Evolutionary conservation across 345 rosid species (phyloP).

Genomic region (Psidium friedrichsthalianum): DNA sequence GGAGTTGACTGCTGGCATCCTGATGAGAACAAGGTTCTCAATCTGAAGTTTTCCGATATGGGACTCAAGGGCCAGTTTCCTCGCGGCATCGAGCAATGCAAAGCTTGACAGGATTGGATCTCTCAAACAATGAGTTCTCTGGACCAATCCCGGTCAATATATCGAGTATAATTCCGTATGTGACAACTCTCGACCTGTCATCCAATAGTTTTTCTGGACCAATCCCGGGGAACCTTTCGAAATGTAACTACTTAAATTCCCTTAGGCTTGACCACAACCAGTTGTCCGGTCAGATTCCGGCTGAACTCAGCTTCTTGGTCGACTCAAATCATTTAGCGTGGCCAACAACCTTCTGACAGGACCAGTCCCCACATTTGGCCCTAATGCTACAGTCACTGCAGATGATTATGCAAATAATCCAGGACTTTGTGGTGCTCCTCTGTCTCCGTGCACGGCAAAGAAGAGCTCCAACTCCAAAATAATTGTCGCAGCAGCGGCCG

Average conservation of each 20-base stretch:
- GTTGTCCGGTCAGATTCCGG: slow-evolving; percentile 54
- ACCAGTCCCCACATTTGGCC: slow-evolving; percentile 26
- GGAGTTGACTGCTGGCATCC: slow-evolving; percentile 95
- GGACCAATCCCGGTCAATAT: slow-evolving; percentile 52
- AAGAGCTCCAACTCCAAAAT: slow-evolving; percentile 18
- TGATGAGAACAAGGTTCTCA: slow-evolving; percentile 72
- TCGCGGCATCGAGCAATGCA: slow-evolving; percentile 26
- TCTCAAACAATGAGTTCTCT: slow-evolving; percentile 53
- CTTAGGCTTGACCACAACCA: slow-evolving; percentile 56
- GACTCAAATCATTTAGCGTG: slow-evolving; percentile 44
- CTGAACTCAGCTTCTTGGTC: slow-evolving; percentile 25
- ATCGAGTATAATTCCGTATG: neutral
- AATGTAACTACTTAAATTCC: slow-evolving; percentile 44
- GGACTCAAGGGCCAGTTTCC: slow-evolving; percentile 72
- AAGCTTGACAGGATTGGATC: slow-evolving; percentile 61
- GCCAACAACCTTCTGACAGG: slow-evolving; percentile 56
- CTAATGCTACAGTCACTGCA: fast-evolving
- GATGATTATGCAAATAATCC: slow-evolving; percentile 34
- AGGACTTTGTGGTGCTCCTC: slow-evolving; percentile 54
- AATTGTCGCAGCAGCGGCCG: slow-evolving; percentile 56
- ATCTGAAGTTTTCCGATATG: slow-evolving; percentile 48
- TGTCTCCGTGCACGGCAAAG: slow-evolving; percentile 20
- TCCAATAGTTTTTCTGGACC: slow-evolving; percentile 53
- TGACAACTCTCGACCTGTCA: slow-evolving; percentile 57
- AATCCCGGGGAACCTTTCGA: slow-evolving; percentile 31